Base-by-base conservation (phyloP, 2,329 filamentous ascomycete genomes). In the Bisporella sp. region DNA sequence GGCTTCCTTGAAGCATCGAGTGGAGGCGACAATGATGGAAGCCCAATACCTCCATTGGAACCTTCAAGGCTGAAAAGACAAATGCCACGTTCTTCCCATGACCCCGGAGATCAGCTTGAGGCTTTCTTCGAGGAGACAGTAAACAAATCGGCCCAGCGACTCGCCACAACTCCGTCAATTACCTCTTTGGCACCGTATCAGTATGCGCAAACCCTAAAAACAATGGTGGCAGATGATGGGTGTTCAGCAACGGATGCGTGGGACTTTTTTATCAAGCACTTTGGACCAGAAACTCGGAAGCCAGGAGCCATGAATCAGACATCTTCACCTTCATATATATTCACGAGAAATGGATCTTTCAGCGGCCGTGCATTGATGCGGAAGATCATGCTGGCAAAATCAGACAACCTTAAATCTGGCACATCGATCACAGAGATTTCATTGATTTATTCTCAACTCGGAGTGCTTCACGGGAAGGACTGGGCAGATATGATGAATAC, bases 241-340 rank as follows among this genome's bases (percentile, higher is more conserved):
- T 28, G 35, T n/a, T 52, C 54, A 8, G 48, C 58, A 9, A 41
- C 33, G 7, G 59, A 64, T 6, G 55, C 58, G 13, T 67, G 63
- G 63, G 39, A 56, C 29, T 65, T 64, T 51, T 67, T 66, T 37
- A 39, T 61, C 4, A 50, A 62, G 46, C 54, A 66, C 48, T 64
- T 66, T 50, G 58, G 61, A 31, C 61, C 62, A n/a, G 45, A 54
- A n/a, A 51, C 50, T 46, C 52, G 52, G 49, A 48, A 45, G 39
- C 46, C 53, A 32, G 52, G 54, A 5, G 41, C 43, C n/a, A 49
- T 48, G 8, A 37, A 41, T 50, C 46, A 50, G 45, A 46, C 31
- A 31, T 40, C 47, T 41, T 40, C 47, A 44, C 62, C 61, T 33
- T 31, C 51, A 29, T 58, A 53, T 42, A 46, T 62, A 30, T 47